Percentiles rank a stretch among this genome's conserved stretches.
phyloP scores from a whole-genome alignment of 495 filamentous ascomycete genomes.

The Mycothermus thermophilus region DNA sequence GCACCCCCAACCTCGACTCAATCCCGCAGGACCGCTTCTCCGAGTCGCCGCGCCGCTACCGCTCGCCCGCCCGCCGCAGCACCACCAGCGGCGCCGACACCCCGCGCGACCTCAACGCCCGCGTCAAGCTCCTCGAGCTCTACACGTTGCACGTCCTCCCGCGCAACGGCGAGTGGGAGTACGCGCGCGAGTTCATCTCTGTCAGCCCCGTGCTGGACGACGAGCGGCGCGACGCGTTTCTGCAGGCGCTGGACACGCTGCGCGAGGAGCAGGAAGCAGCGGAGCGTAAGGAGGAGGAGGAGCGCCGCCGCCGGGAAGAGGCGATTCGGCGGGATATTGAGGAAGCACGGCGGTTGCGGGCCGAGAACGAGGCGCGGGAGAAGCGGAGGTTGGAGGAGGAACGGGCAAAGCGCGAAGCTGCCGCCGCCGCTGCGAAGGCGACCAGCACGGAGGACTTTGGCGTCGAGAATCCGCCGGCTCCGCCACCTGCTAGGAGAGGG shows the following conservation, averaged over 20 bases:
- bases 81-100: conserved; percentile 47
- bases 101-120: conserved; percentile 57
- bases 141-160: conserved; percentile 88
- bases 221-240: conserved; percentile 73
- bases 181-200: conserved; percentile 77
- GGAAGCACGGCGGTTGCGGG: conserved; percentile 34
- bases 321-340: conserved; percentile 46
- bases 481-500: neutral
- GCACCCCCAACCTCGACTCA: conserved; percentile 50
- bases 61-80: conserved; percentile 25
- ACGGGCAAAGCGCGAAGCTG: conserved; percentile 22
- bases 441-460: conserved; percentile 6
- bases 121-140: conserved; percentile 82
- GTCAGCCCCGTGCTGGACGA: conserved; percentile 78
- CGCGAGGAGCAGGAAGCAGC: conserved; percentile 55
- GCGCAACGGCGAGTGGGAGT: conserved; percentile 87
- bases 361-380: conserved; percentile 43
- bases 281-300: conserved; percentile 49
- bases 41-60: conserved; percentile 13
- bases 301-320: conserved; percentile 45
- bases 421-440: conserved; percentile 2
- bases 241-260: conserved; percentile 61
- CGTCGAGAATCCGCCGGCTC: neutral
- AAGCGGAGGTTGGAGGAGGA: conserved; percentile 32
- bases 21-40: conserved; percentile 41